Evolutionary conservation across 2,329 filamentous ascomycete genomes (phyloP), one percentile per base, ranked within the genome.

Genomic region (Teratosphaeria pseudoeucalypti): DNA sequence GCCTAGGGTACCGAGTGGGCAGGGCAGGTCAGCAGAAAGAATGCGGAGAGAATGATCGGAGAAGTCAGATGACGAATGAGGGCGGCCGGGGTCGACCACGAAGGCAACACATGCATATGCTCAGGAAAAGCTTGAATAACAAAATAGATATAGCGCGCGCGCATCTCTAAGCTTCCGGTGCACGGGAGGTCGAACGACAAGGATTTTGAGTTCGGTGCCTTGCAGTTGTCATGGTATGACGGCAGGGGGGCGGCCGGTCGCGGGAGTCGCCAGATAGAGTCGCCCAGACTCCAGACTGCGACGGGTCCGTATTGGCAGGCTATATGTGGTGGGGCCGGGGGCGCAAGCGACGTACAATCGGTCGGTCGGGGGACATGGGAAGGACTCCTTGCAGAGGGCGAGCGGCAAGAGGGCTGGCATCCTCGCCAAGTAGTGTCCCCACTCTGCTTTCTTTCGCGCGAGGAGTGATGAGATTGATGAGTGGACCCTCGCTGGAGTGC

Each of bases 51-150:
- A 9, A 49, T 6, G n/a, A 23, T 23, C 37, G 16, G 37, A 43
- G 2, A n/a, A n/a, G 11, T 43, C 37, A 43, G 37, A 53, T 55
- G 52, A 58, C 57, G 53, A 58, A 23, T 52, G 34, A 37, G 29
- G 12, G 27, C 14, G 23, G 29, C 29, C 37, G 59, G 32, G n/a
- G 54, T 55, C 34, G 39, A 58, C 23, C 29, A 7, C 29, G 29
- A 32, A 54, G 62, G 53, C 56, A 56, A 52, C 34, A 37, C 34
- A 26, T 57, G 39, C 37, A 54, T 43, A 12, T 59, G 57, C 57
- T 60, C 55, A 61, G 23, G 37, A 59, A 60, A 62, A 62, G 63
- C 63, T 61, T 63, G 60, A 58, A 57, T 52, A 54, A 56, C 55
- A 58, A 59, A 57, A 55, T 56, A 58, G 59, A 64, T 61, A 59